phyloP scores from a whole-genome alignment of 257 asterid genomes.

The Nicotiana noctiflora region DNA sequence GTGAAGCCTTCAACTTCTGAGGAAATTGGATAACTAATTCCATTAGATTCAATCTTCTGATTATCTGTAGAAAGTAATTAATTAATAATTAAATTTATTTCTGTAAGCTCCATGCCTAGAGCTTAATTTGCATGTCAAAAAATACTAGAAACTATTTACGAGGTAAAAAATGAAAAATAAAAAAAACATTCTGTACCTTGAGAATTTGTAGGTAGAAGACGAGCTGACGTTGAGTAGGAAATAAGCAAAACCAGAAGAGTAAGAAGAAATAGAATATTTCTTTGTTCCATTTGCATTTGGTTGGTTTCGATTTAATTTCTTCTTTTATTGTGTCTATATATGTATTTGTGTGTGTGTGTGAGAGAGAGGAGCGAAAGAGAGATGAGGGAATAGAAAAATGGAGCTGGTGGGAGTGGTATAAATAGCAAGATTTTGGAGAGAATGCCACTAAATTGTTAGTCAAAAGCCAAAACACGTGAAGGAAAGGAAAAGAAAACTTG shows the following conservation, averaged over 20 bases:
- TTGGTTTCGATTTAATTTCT: not conserved
- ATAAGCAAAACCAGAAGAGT: slow-evolving; percentile 1
- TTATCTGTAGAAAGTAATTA: not conserved
- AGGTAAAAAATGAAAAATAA: not conserved
- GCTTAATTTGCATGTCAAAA: not conserved
- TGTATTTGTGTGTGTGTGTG: not conserved
- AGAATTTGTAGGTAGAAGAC: not conserved
- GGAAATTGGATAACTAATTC: not conserved
- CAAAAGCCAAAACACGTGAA: not conserved
- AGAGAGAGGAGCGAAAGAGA: not conserved
- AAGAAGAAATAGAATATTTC: not conserved
- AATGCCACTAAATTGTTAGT: not conserved
- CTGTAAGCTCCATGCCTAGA: not conserved
- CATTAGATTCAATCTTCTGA: not conserved
- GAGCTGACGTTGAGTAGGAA: slow-evolving; percentile 1
- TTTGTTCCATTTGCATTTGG: not conserved
- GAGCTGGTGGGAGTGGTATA: not conserved
- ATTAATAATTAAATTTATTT: not conserved
- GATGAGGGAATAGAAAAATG: not conserved
- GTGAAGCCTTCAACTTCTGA: not conserved
- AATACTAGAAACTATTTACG: not conserved
- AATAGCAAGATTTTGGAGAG: not conserved
- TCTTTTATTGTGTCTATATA: not conserved
- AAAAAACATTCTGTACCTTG: not conserved
- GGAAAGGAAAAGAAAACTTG: not conserved